Evolutionary conservation across 1,284 basidiomycete species (phyloP), one percentile per base, ranked within the genome.

Genomic region (Melanopsichium pennsylvanicum): DNA sequence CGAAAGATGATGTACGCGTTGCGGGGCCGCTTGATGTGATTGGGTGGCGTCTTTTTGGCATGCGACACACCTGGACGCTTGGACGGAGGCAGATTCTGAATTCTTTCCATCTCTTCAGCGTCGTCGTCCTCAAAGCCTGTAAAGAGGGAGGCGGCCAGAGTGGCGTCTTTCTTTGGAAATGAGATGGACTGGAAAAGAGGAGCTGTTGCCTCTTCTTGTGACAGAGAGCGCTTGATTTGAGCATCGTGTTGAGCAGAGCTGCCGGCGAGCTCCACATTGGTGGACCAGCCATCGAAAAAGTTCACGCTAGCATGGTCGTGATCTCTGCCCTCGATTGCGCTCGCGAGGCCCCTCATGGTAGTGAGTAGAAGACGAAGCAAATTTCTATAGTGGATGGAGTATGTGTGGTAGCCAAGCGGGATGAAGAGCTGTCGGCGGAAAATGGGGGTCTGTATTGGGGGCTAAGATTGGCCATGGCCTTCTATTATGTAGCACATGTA

Each of bases 1-100:
- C 93, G 87, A 83, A 93, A 96, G 80, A 96, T 87, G 75, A 96
- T 95, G 83, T 95, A 96, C 40, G 93, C 92, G 82, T 96, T 96
- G 26, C 92, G 89, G 0, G 93, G 93, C 27, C 93, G 88, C 40
- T 93, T 92, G 79, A 94, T 91, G 82, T 94, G 90, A 21, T 84
- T 84, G 2, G 70, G 60, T 1, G 51, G 48, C 18, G 49, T 72
- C 42, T 72, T 74, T 13, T 70, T 69, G 16, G 70, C 50, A 45
- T 79, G 78, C n/a, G 76, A 75, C 1, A 62, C 51, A 13, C 51
- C 50, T 1, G 67, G 59, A 9, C 57, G 70, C 38, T 64, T 59
- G 23, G 56, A 64, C 2, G 60, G 67, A 8, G 48, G n/a, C n/a
- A n/a, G n/a, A n/a, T n/a, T n/a, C n/a, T n/a, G 52, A 0, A 49